phyloP scores from a whole-genome alignment of 495 filamentous ascomycete genomes.

The Immersiella caudata region DNA sequence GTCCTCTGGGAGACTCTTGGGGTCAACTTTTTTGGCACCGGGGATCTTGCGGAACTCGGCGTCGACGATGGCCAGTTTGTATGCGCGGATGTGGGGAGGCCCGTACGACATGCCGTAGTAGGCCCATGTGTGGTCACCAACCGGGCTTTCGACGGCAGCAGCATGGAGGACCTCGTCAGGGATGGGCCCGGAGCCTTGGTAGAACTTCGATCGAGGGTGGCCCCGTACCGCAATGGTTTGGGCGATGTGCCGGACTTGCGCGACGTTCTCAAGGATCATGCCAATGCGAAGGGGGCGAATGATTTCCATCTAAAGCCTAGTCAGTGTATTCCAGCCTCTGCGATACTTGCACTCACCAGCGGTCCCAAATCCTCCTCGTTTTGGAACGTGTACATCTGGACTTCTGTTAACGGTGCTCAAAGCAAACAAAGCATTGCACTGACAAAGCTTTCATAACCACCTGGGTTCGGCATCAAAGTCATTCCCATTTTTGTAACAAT shows the following conservation, averaged over 20 bases:
- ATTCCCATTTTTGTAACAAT: conserved; percentile 65
- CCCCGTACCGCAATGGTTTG: conserved; percentile 52
- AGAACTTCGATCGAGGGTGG: conserved; percentile 49
- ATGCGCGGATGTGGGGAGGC: conserved; percentile 44
- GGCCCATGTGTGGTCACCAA: conserved; percentile 54
- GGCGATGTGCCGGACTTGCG: conserved; percentile 57
- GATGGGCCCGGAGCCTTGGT: conserved; percentile 43
- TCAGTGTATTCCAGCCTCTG: neutral
- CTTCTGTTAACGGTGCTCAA: conserved; percentile 1
- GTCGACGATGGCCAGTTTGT: conserved; percentile 51
- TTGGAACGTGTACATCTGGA: conserved; percentile 56
- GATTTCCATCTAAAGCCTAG: conserved; percentile 39
- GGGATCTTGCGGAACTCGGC: conserved; percentile 47
- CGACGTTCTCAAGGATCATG: conserved; percentile 59
- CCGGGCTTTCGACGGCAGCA: conserved; percentile 40
- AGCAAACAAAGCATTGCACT: conserved; percentile 12
- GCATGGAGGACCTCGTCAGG: conserved; percentile 42
- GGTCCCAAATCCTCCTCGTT: conserved; percentile 55
- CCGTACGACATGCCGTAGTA: conserved; percentile 62
- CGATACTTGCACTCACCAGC: conserved; percentile 25
- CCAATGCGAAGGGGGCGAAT: conserved; percentile 55
- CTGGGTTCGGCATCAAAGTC: conserved; percentile 54
- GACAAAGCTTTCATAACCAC: conserved; percentile 53
- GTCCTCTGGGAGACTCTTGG: conserved; percentile 40
- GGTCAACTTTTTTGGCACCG: conserved; percentile 52